phyloP scores from a whole-genome alignment of 495 filamentous ascomycete genomes.

The Neurospora sp. region DNA sequence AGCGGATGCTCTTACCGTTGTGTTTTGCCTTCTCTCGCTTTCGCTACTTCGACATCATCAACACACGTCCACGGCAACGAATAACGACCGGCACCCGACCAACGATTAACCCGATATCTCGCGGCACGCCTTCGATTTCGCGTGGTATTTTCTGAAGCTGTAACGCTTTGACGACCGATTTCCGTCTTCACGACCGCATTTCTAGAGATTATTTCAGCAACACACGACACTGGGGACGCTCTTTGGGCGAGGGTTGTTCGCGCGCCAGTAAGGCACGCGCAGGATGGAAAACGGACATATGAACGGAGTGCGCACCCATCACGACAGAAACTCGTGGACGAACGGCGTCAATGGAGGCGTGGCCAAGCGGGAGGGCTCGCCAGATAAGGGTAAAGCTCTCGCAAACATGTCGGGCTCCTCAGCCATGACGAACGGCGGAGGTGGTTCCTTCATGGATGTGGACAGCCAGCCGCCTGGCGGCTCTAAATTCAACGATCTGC shows the following conservation, averaged over 20 bases:
- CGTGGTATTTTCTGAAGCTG: background rate
- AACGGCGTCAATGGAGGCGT: constrained; percentile 32
- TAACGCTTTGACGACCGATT: background rate
- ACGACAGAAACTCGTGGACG: constrained; percentile 32
- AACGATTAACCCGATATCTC: background rate
- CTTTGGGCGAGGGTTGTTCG: background rate
- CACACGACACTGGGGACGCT: background rate
- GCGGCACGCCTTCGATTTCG: background rate
- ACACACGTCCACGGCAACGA: background rate
- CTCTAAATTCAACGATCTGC: constrained; percentile 40
- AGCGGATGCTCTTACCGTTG: background rate
- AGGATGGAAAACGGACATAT: constrained; percentile 42
- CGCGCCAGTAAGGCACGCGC: constrained; percentile 8
- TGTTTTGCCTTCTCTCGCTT: background rate
- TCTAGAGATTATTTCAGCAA: background rate
- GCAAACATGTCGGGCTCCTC: constrained; percentile 5
- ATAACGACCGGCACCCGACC: background rate
- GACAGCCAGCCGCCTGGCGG: constrained; percentile 8
- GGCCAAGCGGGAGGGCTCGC: constrained; percentile 7
- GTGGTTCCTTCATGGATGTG: constrained; percentile 11
- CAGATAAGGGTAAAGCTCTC: constrained; percentile 16
- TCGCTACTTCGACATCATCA: background rate
- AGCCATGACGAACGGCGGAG: constrained; percentile 19
- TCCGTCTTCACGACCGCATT: background rate
- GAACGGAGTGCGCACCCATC: constrained; percentile 36